Evolutionary conservation across 257 asterid species (phyloP).

Genomic region (Solanum etuberosum): DNA sequence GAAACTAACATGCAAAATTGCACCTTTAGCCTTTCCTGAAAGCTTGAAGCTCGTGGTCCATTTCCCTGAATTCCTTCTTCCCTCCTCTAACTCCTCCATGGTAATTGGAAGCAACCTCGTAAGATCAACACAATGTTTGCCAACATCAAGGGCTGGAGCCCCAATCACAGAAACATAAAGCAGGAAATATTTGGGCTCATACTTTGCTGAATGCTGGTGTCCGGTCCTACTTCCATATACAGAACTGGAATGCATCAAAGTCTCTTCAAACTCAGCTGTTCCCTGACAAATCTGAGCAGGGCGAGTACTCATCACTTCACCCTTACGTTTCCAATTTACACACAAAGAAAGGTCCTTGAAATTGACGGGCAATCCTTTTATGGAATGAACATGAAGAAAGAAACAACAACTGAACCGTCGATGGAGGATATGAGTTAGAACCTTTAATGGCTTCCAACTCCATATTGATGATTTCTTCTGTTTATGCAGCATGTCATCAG

Average conservation of each 20-base stretch:
- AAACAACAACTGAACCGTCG: slow-evolving; percentile 58
- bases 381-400: slow-evolving; percentile 64
- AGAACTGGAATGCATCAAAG: slow-evolving; percentile 57
- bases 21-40: slow-evolving; percentile 73
- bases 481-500: slow-evolving; percentile 25
- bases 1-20: slow-evolving; percentile 61
- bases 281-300: slow-evolving; percentile 48
- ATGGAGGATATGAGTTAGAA: slow-evolving; percentile 43
- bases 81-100: slow-evolving; percentile 59
- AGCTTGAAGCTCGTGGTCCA: slow-evolving; percentile 91
- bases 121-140: slow-evolving; percentile 79
- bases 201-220: slow-evolving; percentile 40
- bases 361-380: slow-evolving; percentile 58
- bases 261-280: slow-evolving; percentile 64
- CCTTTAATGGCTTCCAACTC: slow-evolving; percentile 82
- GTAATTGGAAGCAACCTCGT: slow-evolving; percentile 79
- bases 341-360: slow-evolving; percentile 48
- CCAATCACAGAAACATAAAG: slow-evolving; percentile 52
- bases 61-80: slow-evolving; percentile 54
- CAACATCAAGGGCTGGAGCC: slow-evolving; percentile 52
- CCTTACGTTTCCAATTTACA: slow-evolving; percentile 65
- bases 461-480: slow-evolving; percentile 60
- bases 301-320: slow-evolving; percentile 34
- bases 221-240: slow-evolving; percentile 49
- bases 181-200: slow-evolving; percentile 56